Base-by-base conservation (phyloP, 2,329 filamentous ascomycete genomes). In the Aspergillus felis region DNA sequence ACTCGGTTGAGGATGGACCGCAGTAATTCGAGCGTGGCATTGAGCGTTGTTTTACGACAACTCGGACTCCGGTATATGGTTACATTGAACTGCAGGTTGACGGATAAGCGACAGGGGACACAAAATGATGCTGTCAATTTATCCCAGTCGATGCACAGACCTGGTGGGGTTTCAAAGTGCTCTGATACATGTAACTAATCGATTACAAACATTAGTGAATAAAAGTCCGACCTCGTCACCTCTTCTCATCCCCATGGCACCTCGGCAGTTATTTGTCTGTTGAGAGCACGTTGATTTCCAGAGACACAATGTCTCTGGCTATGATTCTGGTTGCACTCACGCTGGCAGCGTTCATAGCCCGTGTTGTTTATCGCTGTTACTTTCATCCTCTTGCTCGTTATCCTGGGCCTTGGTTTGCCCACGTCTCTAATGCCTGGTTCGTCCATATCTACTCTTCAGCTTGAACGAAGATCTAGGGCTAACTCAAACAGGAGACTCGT, bases 351-450 rank as follows among this genome's bases (percentile, higher is more conserved):
- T 17, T 57, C 22, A 27, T 56, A 10, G 50, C 51, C 38, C 57
- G 47, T 3, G 50, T 62, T 2, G 32, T 62, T 27, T 64, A 64
- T 35, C 46, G 54, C 10, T 62, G 50, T 38, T 62, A 61, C 41
- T 60, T 64, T 24, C 86, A 89, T 64, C 86, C 86, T 7, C 74
- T 89, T 12, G 81, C 85, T 29, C 84, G 82, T 57, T 87, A 88
- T 63, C 87, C 86, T 1, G 87, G 87, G 1, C 87, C 87, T 0
- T 75, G 87, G 51, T 68, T 87, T 42, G 85, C 84, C 22, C 56
- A 53, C 4, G 53, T 64, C 27, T 62, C 63, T 7, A 61, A 63
- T 51, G 28, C 60, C 8, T 63, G 61, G 57, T 63, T 29, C 22
- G 59, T 59, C 25, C 50, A 8, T 8, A 20, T 48, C 5, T 35